Conservation (phyloP, 2,329 filamentous ascomycete genomes). For the Aphanoascus verrucosus region DNA sequence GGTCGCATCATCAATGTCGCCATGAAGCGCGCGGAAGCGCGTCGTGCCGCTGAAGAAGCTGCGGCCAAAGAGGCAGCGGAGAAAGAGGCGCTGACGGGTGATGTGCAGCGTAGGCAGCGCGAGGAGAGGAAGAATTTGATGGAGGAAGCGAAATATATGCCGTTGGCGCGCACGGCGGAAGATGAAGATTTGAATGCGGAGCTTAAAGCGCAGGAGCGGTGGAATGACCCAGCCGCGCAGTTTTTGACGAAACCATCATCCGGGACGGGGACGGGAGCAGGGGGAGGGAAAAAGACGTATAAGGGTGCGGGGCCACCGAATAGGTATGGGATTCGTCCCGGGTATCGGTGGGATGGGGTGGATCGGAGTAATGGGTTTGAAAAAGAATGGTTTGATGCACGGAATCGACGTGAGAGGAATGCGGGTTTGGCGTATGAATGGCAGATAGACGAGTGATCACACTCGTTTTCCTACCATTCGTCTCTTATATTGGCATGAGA, state of each 20-base stretch:
- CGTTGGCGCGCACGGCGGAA: conserved; percentile 67
- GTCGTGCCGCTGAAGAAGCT: conserved; percentile 65
- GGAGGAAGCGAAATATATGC: conserved; percentile 72
- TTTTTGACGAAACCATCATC: conserved; percentile 51
- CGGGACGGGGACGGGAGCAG: conserved; percentile 52
- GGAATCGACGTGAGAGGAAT: conserved; percentile 65
- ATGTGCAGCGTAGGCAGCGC: conserved; percentile 66
- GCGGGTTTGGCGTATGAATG: conserved; percentile 80
- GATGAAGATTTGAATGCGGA: conserved; percentile 79
- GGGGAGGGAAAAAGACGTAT: conserved; percentile 54
- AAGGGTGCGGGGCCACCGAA: conserved; percentile 74
- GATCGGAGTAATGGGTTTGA: conserved; percentile 92
- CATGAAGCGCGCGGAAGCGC: conserved; percentile 78
- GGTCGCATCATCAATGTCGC: conserved; percentile 88
- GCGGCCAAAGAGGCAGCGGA: conserved; percentile 54
- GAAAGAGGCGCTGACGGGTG: conserved; percentile 64
- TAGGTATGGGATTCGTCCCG: conserved; percentile 83
- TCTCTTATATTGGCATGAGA: neutral
- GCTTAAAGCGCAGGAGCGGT: conserved; percentile 62
- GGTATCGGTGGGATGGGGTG: conserved; percentile 93
- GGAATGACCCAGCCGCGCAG: conserved; percentile 87
- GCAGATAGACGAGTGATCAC: conserved; percentile 77
- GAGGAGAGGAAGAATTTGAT: conserved; percentile 56
- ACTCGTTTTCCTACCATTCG: neutral
- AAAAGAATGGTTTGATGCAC: conserved; percentile 77